Conservation (phyloP, 768 basidiomycete genomes). For the Suillus clintonianus region DNA sequence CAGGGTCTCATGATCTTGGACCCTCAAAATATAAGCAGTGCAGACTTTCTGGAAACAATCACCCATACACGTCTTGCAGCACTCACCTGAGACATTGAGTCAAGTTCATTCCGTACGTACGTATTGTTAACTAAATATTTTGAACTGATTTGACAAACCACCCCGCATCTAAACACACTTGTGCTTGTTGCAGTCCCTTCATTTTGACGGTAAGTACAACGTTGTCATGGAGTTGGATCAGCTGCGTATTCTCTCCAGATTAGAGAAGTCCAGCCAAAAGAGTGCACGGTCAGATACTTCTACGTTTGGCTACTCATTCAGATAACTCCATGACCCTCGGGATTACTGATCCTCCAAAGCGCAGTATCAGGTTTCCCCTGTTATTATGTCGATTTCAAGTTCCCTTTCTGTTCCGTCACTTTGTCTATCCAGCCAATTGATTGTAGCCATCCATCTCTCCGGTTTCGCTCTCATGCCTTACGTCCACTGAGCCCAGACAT, state of each 20-base stretch:
- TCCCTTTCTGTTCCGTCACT: neutral
- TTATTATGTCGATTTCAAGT: neutral
- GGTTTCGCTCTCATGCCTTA: neutral
- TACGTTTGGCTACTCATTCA: neutral
- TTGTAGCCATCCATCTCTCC: neutral
- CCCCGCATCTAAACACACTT: neutral
- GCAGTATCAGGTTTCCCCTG: neutral
- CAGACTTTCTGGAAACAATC: neutral
- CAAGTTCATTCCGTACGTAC: neutral
- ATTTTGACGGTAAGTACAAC: constrained; percentile 10
- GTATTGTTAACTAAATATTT: neutral
- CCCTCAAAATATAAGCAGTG: neutral
- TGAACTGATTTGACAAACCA: neutral
- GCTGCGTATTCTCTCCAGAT: neutral
- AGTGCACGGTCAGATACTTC: neutral
- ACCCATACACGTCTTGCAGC: neutral
- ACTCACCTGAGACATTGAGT: neutral
- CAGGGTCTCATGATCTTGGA: neutral
- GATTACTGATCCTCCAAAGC: neutral
- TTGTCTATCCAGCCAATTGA: neutral
- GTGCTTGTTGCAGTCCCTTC: neutral
- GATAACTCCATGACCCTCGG: neutral
- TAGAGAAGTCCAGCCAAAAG: neutral
- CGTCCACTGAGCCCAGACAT: neutral
- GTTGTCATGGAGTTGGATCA: constrained; percentile 16